Evolutionary conservation across 2,329 filamentous ascomycete species (phyloP).

Genomic region (Penicillium griseofulvum): DNA sequence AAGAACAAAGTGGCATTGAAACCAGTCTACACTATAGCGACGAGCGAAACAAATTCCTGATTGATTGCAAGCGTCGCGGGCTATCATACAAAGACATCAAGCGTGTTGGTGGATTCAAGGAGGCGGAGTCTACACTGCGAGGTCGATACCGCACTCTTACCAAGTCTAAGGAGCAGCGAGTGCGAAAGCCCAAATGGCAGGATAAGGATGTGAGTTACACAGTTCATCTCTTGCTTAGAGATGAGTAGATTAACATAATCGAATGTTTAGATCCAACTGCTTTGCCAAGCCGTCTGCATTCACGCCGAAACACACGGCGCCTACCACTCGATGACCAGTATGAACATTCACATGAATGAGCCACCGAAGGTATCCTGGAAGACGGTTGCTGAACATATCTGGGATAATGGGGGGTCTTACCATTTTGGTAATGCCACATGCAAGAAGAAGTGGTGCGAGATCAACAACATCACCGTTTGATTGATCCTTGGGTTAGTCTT

Average conservation of each 20-base stretch:
- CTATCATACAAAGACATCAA: slow-evolving; percentile 51
- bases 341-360: slow-evolving; percentile 7
- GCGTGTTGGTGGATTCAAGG: slow-evolving; percentile 40
- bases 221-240: neutral
- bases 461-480: slow-evolving; percentile 30
- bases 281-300: slow-evolving; percentile 39
- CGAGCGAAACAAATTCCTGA: slow-evolving; percentile 39
- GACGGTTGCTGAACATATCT: slow-evolving; percentile 55
- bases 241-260: neutral
- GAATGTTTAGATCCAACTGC: slow-evolving; percentile 37
- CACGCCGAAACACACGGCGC: slow-evolving; percentile 15
- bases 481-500: neutral
- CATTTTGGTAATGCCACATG: slow-evolving; percentile 61
- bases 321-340: neutral
- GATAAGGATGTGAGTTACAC: slow-evolving; percentile 42
- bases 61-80: slow-evolving; percentile 42
- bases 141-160: slow-evolving; percentile 48
- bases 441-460: slow-evolving; percentile 60
- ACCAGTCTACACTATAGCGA: slow-evolving; percentile 19
- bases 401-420: slow-evolving; percentile 54
- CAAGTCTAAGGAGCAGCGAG: slow-evolving; percentile 45
- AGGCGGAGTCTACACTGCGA: slow-evolving; percentile 50
- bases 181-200: slow-evolving; percentile 47
- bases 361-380: slow-evolving; percentile 58
- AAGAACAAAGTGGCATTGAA: slow-evolving; percentile 2